Base-by-base conservation (phyloP, 2,329 filamentous ascomycete genomes). In the Macrophomina tecta region DNA sequence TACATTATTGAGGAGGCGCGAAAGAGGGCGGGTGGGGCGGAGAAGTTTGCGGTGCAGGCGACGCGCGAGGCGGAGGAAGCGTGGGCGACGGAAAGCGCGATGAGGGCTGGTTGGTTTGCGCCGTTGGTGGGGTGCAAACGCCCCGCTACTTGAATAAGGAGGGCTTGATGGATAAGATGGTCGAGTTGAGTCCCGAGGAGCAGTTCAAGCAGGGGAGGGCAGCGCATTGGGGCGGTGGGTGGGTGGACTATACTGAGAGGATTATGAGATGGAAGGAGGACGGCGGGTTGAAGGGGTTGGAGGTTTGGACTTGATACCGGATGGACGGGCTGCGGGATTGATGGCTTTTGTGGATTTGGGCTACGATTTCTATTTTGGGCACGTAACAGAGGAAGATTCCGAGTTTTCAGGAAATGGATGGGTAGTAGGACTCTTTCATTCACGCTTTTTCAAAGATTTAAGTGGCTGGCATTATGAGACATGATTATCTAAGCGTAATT, bases 71-170 rank as follows among this genome's bases (percentile, higher is more conserved):
- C 48, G 3, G 48, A 51, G 48, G 23, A 51, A 8, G 48, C 48
- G 48, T 51, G 48, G 48, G 11, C 48, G 4, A 28, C 14, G 8
- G 51, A 56, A 30, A 52, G 32, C 1, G 46, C 34, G 18, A 64
- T 42, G 23, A 16, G 48, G 46, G 32, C 62, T 3, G 49, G 16
- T 4, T 52, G 48, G 32, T 45, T 64, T 12, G 28, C 48, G 9
- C n/a, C 49, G 32, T 12, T 55, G 4, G 32, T 14, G 34, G 23
- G 16, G 2, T 64, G 62, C 32, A 18, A 18, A 64, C 62, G 14
- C 62, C 62, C 6, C 34, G 62, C 18, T 56, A 67, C 12, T 34
- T 28, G 36, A 49, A 63, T n/a, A 16, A 42, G 7, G 34, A 64
- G 30, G 38, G 30, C 36, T 8, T 38, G 36, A 38, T 38, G 36